Evolutionary conservation across 306 rosid species (phyloP).

Genomic region (Biancaea sappan): DNA sequence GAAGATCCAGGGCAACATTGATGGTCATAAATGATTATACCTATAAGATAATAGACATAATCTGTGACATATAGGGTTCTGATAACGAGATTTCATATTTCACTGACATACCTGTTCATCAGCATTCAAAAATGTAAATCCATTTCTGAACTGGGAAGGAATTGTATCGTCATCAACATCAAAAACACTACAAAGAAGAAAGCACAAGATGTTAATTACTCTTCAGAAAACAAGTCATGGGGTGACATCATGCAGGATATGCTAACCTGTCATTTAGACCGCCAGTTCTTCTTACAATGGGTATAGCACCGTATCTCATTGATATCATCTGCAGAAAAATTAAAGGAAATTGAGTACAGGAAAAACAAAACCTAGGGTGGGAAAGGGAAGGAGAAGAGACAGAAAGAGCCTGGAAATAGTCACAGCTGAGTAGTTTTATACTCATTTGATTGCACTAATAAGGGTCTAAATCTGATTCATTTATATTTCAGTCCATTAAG

Average conservation of each 20-base stretch:
- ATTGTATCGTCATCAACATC: constrained; percentile 80
- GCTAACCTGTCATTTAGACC: constrained; percentile 93
- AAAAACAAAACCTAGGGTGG: not conserved
- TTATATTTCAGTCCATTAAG: too few relatives aligned
- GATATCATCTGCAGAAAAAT: constrained; percentile 80
- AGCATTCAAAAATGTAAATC: constrained; percentile 74
- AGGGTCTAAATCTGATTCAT: too few relatives aligned
- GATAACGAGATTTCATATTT: constrained; percentile 8
- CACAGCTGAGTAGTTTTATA: not conserved
- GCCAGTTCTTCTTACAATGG: constrained; percentile 92
- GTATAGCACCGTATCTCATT: constrained; percentile 93
- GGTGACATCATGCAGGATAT: constrained; percentile 17
- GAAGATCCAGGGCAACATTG: not conserved
- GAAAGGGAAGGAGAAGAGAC: not conserved
- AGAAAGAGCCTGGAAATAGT: not conserved
- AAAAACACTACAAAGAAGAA: constrained; percentile 67
- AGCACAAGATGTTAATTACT: constrained; percentile 14
- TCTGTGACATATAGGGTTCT: not conserved
- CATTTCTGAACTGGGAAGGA: constrained; percentile 77
- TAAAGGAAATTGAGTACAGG: constrained; percentile 1
- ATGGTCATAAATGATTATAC: not conserved
- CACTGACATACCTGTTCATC: constrained; percentile 69
- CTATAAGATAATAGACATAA: constrained; percentile 6
- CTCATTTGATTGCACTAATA: too few relatives aligned
- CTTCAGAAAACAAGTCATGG: constrained; percentile 11